Percentiles rank a stretch among this genome's conserved stretches.
Evolutionary conservation across 2,329 filamentous ascomycete genomes (phyloP).

Genomic region (Pseudophaeomoniella oleicola): DNA sequence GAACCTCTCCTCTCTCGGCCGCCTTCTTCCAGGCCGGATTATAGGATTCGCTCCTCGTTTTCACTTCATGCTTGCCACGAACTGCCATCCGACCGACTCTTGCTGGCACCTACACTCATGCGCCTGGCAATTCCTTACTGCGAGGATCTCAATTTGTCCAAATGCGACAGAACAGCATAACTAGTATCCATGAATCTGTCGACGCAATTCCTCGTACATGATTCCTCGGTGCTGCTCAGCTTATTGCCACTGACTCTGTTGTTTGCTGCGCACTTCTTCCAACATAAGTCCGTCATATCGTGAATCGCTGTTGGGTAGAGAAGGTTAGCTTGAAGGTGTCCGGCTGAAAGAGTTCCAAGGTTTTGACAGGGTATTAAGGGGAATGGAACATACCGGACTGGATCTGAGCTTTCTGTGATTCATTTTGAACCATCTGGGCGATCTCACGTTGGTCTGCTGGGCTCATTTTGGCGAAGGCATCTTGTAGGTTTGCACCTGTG

Average conservation of each 20-base stretch:
- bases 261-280: slow-evolving; percentile 79
- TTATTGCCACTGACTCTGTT: slow-evolving; percentile 51
- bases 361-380: neutral
- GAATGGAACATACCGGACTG: slow-evolving; percentile 28
- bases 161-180: slow-evolving; percentile 67
- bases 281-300: slow-evolving; percentile 64
- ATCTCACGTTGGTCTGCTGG: slow-evolving; percentile 77
- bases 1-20: no score
- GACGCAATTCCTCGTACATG: slow-evolving; percentile 82
- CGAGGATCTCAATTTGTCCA: slow-evolving; percentile 47
- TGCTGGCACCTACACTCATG: neutral
- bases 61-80: no score
- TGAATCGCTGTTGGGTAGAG: slow-evolving; percentile 52
- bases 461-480: slow-evolving; percentile 58
- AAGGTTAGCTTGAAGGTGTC: no score
- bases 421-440: slow-evolving; percentile 69
- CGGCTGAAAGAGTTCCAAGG: neutral
- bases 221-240: slow-evolving; percentile 65
- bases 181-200: slow-evolving; percentile 88
- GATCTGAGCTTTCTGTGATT: slow-evolving; percentile 61
- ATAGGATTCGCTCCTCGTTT: no score
- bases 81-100: neutral
- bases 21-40: slow-evolving; percentile 1
- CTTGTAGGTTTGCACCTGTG: slow-evolving; percentile 14
- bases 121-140: slow-evolving; percentile 12